Base-by-base conservation (phyloP, 2,329 filamentous ascomycete genomes). In the Didymella exigua region DNA sequence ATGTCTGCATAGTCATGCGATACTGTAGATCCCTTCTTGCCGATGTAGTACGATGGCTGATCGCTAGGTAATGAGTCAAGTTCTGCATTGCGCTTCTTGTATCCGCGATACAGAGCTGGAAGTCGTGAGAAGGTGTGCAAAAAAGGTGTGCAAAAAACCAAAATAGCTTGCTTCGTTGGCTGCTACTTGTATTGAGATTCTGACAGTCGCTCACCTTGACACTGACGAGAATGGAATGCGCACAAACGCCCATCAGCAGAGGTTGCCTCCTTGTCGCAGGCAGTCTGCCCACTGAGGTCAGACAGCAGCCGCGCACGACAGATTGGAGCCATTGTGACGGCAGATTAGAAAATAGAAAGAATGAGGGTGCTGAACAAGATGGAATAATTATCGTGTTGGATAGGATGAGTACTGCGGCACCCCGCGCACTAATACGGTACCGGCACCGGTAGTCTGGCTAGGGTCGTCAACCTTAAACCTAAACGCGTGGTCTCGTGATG, bases 81-180 rank as follows among this genome's bases (percentile, higher is more conserved):
- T 41, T 73, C 70, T 8, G 73, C 70, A 62, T 81, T 81, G 36
- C 79, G 77, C 34, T 67, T 74, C 59, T 82, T 82, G 66, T 82
- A 82, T 8, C 79, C 80, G 45, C 74, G 72, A 63, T 82, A 82
- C 4, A 82, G 69, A 14, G 63, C 63, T 63, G 21, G 18, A 19
- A 24, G 5, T 9, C 13, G 38, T 59, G 16, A 53, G 49, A 27
- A 9, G 4, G 6, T 10, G 5, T 5, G 18, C 10, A 3, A 33
- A n/a, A n/a, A n/a, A n/a, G n/a, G n/a, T n/a, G n/a, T n/a, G n/a
- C n/a, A n/a, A n/a, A n/a, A n/a, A n/a, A n/a, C n/a, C n/a, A n/a
- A n/a, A n/a, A n/a, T n/a, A n/a, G n/a, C n/a, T n/a, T n/a, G n/a
- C n/a, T n/a, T 31, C 31, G 31, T 19, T 34, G 31, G 19, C 5